Conservation (phyloP, 345 rosid species). For the Murraya koenigii region DNA sequence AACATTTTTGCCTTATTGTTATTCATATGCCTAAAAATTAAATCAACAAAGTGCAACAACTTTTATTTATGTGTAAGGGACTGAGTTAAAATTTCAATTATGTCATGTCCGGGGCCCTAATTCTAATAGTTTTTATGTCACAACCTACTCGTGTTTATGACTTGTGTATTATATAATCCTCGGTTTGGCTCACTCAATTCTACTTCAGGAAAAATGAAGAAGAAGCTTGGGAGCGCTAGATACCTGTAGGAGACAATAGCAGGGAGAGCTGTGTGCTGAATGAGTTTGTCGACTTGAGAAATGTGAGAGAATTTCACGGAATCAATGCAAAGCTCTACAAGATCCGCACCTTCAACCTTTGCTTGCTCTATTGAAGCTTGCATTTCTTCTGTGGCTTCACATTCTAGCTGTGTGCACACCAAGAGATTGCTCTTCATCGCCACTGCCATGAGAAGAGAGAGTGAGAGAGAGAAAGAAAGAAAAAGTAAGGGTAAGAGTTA, state of each 20-base stretch:
- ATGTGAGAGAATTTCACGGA: constrained; percentile 21
- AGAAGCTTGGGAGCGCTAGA: not conserved
- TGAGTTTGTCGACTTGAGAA: constrained; percentile 17
- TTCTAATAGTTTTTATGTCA: too few species aligned
- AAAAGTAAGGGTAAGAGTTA: not conserved
- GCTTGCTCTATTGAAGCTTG: constrained; percentile 30
- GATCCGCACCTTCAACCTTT: constrained; percentile 37
- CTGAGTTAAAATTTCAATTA: too few species aligned
- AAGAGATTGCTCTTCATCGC: constrained; percentile 17
- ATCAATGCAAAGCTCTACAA: constrained; percentile 34
- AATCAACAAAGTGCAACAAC: too few species aligned
- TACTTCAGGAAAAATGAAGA: too few species aligned
- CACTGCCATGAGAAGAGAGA: constrained; percentile 3
- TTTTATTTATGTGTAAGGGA: too few species aligned
- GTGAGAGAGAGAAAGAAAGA: not conserved
- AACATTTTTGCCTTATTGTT: too few species aligned
- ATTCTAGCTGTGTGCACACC: constrained; percentile 38
- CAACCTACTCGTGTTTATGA: too few species aligned
- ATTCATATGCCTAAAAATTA: too few species aligned
- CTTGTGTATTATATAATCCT: too few species aligned
- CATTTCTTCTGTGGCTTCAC: constrained; percentile 27
- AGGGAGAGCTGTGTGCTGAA: constrained; percentile 27
- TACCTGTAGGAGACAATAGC: constrained; percentile 43
- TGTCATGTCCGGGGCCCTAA: too few species aligned
- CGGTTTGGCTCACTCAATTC: too few species aligned